Base-by-base conservation (phyloP, 257 asterid species). In the Solanum phureja region DNA sequence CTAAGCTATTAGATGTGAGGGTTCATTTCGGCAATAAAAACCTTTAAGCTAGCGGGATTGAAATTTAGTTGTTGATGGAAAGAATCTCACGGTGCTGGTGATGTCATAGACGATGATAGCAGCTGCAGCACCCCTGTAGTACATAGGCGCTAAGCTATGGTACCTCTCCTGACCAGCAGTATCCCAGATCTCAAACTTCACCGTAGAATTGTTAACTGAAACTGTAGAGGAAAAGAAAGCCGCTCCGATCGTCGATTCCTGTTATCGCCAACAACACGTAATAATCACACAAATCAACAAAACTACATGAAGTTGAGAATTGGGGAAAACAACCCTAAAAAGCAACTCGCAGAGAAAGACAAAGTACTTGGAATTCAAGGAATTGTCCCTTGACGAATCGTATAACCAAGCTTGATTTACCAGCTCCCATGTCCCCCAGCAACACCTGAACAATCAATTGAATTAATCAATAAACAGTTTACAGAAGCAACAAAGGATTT, bases 101-200 rank as follows among this genome's bases (percentile, higher is more conserved):
- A 97, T 92, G 90, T 97, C 98, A 84, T 92, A 97, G 83, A 97
- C 99, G 87, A 97, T 95, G 74, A 97, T 93, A 24, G 98, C 98
- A 60, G 99, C 98, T 33, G 98, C 99, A 33, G 98, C 98, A 8
- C 98, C 99, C 87, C 98, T 91, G 88, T 97, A 97, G 66, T 97
- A 97, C 99, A 97, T 97, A n/a, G 99, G 99, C 16, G 98, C 98
- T 92, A 97, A 93, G 94, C 98, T 97, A 83, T 95, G 99, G 90
- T 95, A 97, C 87, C 99, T 95, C 93, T 97, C 98, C 92, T 95
- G 98, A 5, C 98, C 99, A 49, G 99, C 98, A 34, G 99, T 97
- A 84, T 96, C 99, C 99, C 99, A 96, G 91, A 96, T 96, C 97
- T 96, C 99, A 86, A 96, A 94, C 89, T 96, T 96, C 87, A 96